Conservation (phyloP, 164 flowering plant genomes). For the Umbellularia californica region DNA sequence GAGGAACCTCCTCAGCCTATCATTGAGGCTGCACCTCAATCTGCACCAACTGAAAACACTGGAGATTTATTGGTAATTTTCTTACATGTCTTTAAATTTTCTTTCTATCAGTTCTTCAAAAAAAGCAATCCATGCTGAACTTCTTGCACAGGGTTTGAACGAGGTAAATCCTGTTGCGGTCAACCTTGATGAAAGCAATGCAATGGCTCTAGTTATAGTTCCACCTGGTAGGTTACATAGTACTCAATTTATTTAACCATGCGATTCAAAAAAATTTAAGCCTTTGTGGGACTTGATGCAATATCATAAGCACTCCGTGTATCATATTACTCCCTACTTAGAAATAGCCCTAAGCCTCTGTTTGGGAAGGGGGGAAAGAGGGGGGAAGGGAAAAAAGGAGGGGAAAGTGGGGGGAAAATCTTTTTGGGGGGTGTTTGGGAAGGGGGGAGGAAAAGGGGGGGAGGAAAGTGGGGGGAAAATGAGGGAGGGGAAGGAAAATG, state of each 20-base stretch:
- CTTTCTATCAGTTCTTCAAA: not conserved
- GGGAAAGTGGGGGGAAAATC: no score
- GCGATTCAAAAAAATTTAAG: no score
- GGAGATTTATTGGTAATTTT: slow-evolving; percentile 64
- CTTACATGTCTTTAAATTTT: not conserved
- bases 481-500: no score
- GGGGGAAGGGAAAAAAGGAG: no score
- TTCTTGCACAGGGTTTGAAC: slow-evolving; percentile 56
- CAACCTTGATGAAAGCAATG: slow-evolving; percentile 63
- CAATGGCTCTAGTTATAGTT: slow-evolving; percentile 71
- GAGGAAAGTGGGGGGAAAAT: no score
- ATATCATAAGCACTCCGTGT: not conserved
- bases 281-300: not conserved
- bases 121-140: not conserved
- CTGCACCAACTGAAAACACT: slow-evolving; percentile 23
- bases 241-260: not conserved
- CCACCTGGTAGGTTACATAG: slow-evolving; percentile 37
- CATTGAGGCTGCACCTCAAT: slow-evolving; percentile 29
- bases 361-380: no score
- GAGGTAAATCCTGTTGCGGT: slow-evolving; percentile 54
- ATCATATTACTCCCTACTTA: no score
- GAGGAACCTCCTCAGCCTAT: slow-evolving; percentile 40
- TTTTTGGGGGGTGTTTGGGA: no score
- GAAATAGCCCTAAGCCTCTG: no score
- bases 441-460: no score